Conservation (phyloP, 495 filamentous ascomycete genomes). For the Chlorociboria aeruginascens region DNA sequence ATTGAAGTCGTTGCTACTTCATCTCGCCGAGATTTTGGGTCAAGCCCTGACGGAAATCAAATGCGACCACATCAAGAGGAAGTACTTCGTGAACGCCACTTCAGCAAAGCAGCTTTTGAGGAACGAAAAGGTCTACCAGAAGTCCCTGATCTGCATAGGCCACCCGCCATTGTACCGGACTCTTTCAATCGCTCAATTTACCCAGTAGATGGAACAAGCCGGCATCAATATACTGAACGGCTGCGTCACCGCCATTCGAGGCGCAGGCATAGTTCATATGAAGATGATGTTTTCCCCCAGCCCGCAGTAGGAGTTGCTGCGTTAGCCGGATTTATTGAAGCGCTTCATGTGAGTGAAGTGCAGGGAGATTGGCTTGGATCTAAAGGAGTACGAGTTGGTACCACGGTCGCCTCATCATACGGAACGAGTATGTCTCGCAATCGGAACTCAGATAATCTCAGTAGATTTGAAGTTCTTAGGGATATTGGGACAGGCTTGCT, state of each 20-base stretch:
- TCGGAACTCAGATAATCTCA: neutral
- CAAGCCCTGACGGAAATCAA: neutral
- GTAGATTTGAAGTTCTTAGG: neutral
- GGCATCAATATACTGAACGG: neutral
- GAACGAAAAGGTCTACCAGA: neutral
- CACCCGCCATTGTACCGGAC: neutral
- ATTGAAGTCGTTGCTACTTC: neutral
- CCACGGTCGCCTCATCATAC: neutral
- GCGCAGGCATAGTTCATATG: neutral
- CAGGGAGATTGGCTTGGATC: neutral
- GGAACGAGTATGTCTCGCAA: neutral
- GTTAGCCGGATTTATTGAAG: neutral
- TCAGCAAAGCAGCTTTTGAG: neutral
- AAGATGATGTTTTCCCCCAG: neutral
- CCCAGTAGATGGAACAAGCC: neutral
- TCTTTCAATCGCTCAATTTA: neutral
- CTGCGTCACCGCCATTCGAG: neutral
- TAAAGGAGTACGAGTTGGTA: constrained; percentile 1
- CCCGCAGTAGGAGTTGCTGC: neutral
- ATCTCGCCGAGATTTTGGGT: neutral
- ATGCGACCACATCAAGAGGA: neutral
- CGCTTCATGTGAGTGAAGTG: neutral
- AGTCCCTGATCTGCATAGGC: neutral
- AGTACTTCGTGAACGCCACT: neutral
- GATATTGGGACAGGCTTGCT: constrained; percentile 1